These are phyloP conservation scores for Aspergillus wentii DNA, from an alignment of 495 filamentous ascomycete genomes.

Conservation along the genomic window DNA sequence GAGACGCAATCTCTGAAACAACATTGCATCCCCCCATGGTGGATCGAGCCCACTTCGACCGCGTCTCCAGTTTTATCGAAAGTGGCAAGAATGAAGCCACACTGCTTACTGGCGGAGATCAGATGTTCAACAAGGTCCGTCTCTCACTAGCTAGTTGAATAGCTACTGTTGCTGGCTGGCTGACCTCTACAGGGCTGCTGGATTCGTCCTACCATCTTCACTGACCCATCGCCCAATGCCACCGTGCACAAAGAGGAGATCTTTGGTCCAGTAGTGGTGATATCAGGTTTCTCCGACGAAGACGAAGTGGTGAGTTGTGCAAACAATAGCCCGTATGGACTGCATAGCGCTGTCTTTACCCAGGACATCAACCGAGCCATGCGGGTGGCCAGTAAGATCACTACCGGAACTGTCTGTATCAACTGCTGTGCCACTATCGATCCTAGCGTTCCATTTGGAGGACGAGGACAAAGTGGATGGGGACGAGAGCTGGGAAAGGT, in stretches of 20 bases:
- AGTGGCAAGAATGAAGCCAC: conserved; percentile 68
- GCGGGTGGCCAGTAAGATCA: conserved; percentile 35
- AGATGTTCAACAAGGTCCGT: conserved; percentile 58
- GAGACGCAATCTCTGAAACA: conserved; percentile 69
- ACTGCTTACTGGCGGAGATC: conserved; percentile 66
- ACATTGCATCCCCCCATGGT: conserved; percentile 90
- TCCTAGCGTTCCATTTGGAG: conserved; percentile 36
- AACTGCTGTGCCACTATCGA: conserved; percentile 36
- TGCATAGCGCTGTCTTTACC: conserved; percentile 39
- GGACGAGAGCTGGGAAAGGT: conserved; percentile 34
- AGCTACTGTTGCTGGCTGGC: too few relatives aligned
- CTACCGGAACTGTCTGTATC: conserved; percentile 43
- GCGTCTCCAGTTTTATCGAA: conserved; percentile 84
- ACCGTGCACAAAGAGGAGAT: conserved; percentile 91
- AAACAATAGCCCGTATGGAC: conserved; percentile 64
- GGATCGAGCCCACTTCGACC: conserved; percentile 74
- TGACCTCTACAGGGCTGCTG: conserved; percentile 64
- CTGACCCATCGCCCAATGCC: conserved; percentile 69
- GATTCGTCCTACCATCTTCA: conserved; percentile 87
- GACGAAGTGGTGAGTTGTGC: conserved; percentile 65
- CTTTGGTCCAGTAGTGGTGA: conserved; percentile 80
- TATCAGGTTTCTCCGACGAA: conserved; percentile 75
- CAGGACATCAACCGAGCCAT: conserved; percentile 38
- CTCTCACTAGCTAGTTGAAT: too few relatives aligned
- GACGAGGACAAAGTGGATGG: conserved; percentile 40